A percentile compares a stretch with the other conserved stretches of the same genome.
Conservation (phyloP, 2,329 filamentous ascomycete species). For the Fusarium continuum region DNA sequence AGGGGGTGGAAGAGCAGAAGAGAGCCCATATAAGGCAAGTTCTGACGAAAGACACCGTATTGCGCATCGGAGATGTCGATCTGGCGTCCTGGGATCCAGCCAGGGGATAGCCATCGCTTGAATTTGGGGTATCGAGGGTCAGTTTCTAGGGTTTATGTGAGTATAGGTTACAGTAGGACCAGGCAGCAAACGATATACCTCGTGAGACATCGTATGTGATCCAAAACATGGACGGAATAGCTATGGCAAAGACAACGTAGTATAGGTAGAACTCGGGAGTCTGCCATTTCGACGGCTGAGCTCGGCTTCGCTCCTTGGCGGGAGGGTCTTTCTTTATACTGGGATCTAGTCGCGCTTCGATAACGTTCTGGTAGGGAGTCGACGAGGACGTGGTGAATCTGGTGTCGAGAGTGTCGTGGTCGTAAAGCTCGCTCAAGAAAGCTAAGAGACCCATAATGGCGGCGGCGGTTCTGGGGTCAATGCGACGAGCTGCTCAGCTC, state of each 20-base stretch:
- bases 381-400: slow-evolving; percentile 75
- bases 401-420: slow-evolving; percentile 69
- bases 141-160: slow-evolving; percentile 65
- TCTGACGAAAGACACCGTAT: slow-evolving; percentile 84
- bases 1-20: slow-evolving; percentile 83
- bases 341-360: slow-evolving; percentile 60
- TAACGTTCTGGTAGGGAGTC: slow-evolving; percentile 69
- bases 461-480: slow-evolving; percentile 33
- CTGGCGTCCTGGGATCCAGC: slow-evolving; percentile 93
- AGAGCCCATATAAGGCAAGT: slow-evolving; percentile 80
- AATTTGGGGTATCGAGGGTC: slow-evolving; percentile 85
- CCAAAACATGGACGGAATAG: slow-evolving; percentile 90
- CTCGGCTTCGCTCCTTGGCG: slow-evolving; percentile 54
- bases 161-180: neutral
- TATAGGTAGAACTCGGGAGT: slow-evolving; percentile 89
- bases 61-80: slow-evolving; percentile 92
- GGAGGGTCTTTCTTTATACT: slow-evolving; percentile 45
- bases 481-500: slow-evolving; percentile 30
- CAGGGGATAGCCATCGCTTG: slow-evolving; percentile 73
- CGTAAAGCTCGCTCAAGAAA: slow-evolving; percentile 65
- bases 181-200: slow-evolving; percentile 64
- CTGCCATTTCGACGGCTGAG: slow-evolving; percentile 78
- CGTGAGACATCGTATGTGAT: slow-evolving; percentile 85
- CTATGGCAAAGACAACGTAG: slow-evolving; percentile 70
- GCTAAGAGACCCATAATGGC: slow-evolving; percentile 55